Evolutionary conservation across 2,329 filamentous ascomycete species (phyloP), one percentile per base, ranked within the genome.

Genomic region (Scedosporium aurantiacum): DNA sequence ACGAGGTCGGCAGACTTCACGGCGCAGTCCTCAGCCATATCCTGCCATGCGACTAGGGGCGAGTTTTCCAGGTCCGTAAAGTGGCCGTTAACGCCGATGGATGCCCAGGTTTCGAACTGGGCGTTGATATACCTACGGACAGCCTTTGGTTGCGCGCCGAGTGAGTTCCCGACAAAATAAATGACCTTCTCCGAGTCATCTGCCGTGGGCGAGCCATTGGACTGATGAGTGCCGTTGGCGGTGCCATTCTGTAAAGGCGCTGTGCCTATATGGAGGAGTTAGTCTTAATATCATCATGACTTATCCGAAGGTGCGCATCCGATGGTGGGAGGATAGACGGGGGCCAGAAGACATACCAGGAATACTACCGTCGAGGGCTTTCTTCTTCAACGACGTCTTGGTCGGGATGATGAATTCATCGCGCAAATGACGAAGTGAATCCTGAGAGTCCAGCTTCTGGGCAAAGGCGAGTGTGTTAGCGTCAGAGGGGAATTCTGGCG

Each of bases 131-230:
- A 78, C 1, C 83, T 84, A 28, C 79, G 78, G n/a, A 71, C 73
- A 60, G 70, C 70, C 62, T 79, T 82, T 54, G 92, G 91, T 71
- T 96, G 91, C 3, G 92, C 82, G 43, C 91, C 91, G 1, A 96
- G 81, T 0, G 91, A 96, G 76, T 96, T 96, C 62, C 92, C 92
- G 66, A 91, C 93, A 64, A 97, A 85, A 72, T 96, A 97, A 37
- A 37, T 37, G 32, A 37, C 32, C 32, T 37, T 37, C 32, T 37
- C 32, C 32, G 32, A 37, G 32, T 14, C 32, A 37, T 14, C 32
- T 12, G 32, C 32, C 32, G 32, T 12, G 32, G 10, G 10, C n/a
- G 54, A 55, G 52, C 55, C 55, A 41, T 57, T 57, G 28, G 28
- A 21, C 4, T 57, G 55, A 40, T 57, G 28, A n/a, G 32, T 41